These are phyloP conservation scores for Tulasnella sp. DNA, from an alignment of 768 basidiomycete species.

Conservation along the genomic window DNA sequence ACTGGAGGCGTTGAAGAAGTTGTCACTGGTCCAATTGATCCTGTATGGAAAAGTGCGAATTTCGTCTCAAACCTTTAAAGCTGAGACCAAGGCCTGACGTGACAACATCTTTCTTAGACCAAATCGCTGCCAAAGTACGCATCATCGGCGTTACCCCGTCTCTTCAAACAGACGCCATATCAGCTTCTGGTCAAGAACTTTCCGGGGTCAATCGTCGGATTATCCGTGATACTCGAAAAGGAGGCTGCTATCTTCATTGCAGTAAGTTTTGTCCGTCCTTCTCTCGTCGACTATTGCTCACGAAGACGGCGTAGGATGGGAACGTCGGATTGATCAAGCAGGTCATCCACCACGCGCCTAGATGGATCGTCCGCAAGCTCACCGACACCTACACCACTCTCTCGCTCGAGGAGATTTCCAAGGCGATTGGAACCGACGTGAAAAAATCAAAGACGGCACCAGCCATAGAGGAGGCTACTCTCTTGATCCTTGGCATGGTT, in stretches of 20 bases:
- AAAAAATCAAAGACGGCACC: constrained; percentile 33
- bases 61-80: not conserved
- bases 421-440: constrained; percentile 28
- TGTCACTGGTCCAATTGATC: constrained; percentile 68
- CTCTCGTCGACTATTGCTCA: not conserved
- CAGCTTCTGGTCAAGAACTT: constrained; percentile 52
- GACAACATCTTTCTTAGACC: constrained; percentile 20
- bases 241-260: constrained; percentile 42
- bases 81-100: constrained; percentile 26
- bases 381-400: constrained; percentile 77
- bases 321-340: constrained; percentile 61
- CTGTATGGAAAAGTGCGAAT: constrained; percentile 52
- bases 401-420: constrained; percentile 59
- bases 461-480: constrained; percentile 20
- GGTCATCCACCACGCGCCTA: constrained; percentile 56
- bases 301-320: constrained; percentile 42
- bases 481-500: constrained; percentile 64
- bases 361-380: constrained; percentile 70
- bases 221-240: constrained; percentile 43
- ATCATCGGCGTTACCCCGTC: constrained; percentile 42
- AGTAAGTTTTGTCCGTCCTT: constrained; percentile 30
- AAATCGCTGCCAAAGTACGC: constrained; percentile 63
- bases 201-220: constrained; percentile 38
- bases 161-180: constrained; percentile 58
- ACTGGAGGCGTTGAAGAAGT: constrained; percentile 79